Conservation (phyloP, 768 basidiomycete species). For the Auricularia cornea region DNA sequence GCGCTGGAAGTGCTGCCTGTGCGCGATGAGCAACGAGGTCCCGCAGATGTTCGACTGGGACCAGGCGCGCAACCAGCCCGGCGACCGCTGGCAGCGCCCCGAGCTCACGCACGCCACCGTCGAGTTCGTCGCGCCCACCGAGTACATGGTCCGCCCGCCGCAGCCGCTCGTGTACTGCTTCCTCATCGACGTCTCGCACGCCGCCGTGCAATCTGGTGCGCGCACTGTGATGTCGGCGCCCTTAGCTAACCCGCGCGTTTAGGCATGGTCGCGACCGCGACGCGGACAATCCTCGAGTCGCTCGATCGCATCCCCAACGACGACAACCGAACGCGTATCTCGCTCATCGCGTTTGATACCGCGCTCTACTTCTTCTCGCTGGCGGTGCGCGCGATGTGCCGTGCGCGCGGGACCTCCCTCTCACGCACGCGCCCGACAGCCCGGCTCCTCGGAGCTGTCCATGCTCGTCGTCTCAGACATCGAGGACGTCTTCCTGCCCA, state of each 20-base stretch:
- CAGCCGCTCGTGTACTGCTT: conserved; percentile 97
- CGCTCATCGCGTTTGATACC: conserved; percentile 85
- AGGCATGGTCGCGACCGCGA: conserved; percentile 99
- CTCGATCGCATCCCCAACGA: conserved; percentile 94
- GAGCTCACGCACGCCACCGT: conserved; percentile 93
- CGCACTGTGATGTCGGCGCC: too few relatives aligned
- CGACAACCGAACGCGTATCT: conserved; percentile 85
- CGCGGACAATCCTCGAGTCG: conserved; percentile 90
- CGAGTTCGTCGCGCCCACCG: conserved; percentile 94
- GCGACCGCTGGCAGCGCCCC: conserved; percentile 87
- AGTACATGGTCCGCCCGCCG: conserved; percentile 98
- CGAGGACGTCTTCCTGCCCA: conserved; percentile 95
- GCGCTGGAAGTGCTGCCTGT: conserved; percentile 99
- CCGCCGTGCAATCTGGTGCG: conserved; percentile 81
- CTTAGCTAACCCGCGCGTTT: too few relatives aligned
- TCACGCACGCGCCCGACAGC: conserved; percentile 33
- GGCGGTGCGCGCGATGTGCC: too few relatives aligned
- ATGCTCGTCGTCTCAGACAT: conserved; percentile 98
- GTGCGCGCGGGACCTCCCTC: too few relatives aligned
- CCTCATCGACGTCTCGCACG: conserved; percentile 92
- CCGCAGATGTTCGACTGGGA: conserved; percentile 99
- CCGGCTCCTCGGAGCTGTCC: conserved; percentile 65
- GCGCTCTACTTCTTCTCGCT: conserved; percentile 96
- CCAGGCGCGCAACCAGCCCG: conserved; percentile 84
- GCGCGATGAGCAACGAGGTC: conserved; percentile 95